Conservation (phyloP, 169 alveolate species). For the Eimeria falciformis region DNA sequence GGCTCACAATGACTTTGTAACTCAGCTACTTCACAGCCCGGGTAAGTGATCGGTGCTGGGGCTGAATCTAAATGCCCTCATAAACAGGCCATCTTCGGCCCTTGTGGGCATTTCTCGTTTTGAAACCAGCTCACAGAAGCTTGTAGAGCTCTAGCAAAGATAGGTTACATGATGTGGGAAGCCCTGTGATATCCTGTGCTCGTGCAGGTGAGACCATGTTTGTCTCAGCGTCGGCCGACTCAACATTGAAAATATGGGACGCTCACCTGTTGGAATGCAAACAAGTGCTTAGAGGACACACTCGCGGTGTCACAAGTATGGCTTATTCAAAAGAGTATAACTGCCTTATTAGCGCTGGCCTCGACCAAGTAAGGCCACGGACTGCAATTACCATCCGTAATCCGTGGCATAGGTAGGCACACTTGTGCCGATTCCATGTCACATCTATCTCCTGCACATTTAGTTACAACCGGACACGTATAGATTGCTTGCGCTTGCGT, state of each 20-base stretch:
- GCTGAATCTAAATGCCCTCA: no score
- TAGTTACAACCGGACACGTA: not conserved
- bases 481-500: not conserved
- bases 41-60: no score
- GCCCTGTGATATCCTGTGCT: no score
- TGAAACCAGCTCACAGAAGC: no score
- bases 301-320: constrained; percentile 46
- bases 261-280: constrained; percentile 12
- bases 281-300: constrained; percentile 62
- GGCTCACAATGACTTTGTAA: constrained; percentile 52
- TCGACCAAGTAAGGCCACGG: constrained; percentile 54
- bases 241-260: constrained; percentile 62
- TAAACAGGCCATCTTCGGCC: no score
- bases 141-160: no score
- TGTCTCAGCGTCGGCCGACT: constrained; percentile 71
- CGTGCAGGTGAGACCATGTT: constrained; percentile 57
- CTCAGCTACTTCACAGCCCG: constrained; percentile 39
- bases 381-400: no score
- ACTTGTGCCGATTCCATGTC: no score
- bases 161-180: no score
- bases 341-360: constrained; percentile 73
- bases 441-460: not conserved
- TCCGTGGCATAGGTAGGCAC: not conserved
- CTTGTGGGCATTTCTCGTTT: no score
- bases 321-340: constrained; percentile 57